Conservation (phyloP, 495 filamentous ascomycete species). For the Podospora tetraspora region DNA sequence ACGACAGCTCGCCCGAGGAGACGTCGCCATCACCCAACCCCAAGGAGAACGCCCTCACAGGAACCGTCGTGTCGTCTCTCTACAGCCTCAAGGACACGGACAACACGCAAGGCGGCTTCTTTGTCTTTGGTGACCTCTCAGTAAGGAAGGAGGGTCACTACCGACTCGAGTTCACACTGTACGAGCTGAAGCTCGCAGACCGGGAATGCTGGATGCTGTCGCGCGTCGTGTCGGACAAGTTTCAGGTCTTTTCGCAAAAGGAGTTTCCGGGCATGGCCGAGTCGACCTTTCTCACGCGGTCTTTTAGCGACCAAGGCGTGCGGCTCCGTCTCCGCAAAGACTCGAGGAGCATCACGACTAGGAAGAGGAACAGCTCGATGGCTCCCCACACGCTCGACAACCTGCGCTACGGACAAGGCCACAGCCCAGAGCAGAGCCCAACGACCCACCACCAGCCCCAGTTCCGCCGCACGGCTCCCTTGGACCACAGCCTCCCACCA, state of each 20-base stretch:
- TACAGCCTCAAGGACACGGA: conserved; percentile 89
- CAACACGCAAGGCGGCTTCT: conserved; percentile 91
- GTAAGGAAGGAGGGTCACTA: conserved; percentile 75
- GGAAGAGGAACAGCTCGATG: conserved; percentile 34
- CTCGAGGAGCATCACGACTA: conserved; percentile 40
- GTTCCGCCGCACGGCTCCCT: conserved; percentile 18
- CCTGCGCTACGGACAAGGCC: conserved; percentile 15
- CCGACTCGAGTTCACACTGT: conserved; percentile 78
- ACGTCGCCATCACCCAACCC: conserved; percentile 23
- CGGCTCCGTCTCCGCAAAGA: conserved; percentile 86
- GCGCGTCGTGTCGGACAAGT: conserved; percentile 65
- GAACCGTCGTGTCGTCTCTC: conserved; percentile 83
- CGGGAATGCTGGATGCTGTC: conserved; percentile 50
- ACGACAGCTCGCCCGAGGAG: conserved; percentile 47
- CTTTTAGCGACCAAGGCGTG: conserved; percentile 93
- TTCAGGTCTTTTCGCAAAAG: conserved; percentile 71
- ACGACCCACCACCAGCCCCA: conserved; percentile 15
- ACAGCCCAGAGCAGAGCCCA: conserved; percentile 25
- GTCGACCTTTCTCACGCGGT: conserved; percentile 85
- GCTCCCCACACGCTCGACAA: conserved; percentile 15
- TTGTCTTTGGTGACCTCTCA: conserved; percentile 93
- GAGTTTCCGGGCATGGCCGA: conserved; percentile 83
- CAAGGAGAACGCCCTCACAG: conserved; percentile 55
- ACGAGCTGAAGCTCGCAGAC: conserved; percentile 75
- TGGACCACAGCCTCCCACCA: conserved; percentile 11